Percentiles rank a stretch among this genome's conserved stretches.
These are phyloP conservation scores for Vigna angularis DNA, from an alignment of 306 rosid species.

Conservation along the genomic window DNA sequence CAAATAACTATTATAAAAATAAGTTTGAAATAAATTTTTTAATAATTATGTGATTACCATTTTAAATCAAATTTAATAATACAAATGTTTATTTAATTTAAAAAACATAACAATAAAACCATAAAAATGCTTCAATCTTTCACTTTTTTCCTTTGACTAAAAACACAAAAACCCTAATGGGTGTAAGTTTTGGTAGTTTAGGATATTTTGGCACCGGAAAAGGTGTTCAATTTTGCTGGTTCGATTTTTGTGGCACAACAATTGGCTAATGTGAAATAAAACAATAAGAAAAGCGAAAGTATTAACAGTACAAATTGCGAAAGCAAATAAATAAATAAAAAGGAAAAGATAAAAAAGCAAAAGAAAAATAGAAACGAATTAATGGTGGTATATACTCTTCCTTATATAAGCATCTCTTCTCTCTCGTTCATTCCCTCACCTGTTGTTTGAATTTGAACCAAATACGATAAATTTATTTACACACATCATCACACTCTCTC, in stretches of 20 bases:
- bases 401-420: constrained; percentile 38
- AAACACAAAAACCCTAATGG: too few relatives aligned
- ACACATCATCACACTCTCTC: neutral
- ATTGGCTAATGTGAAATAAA: neutral
- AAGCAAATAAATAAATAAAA: neutral
- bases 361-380: neutral
- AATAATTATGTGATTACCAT: too few relatives aligned
- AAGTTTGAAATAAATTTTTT: too few relatives aligned
- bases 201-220: neutral
- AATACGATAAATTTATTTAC: neutral
- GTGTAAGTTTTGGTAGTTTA: neutral
- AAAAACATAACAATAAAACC: too few relatives aligned
- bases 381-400: constrained; percentile 47
- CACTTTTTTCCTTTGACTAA: too few relatives aligned
- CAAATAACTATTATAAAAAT: too few relatives aligned
- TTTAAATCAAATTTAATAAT: too few relatives aligned
- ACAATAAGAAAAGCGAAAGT: neutral
- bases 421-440: neutral
- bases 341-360: too few relatives aligned
- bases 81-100: too few relatives aligned
- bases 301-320: neutral
- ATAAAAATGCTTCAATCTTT: too few relatives aligned
- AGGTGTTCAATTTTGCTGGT: neutral
- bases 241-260: neutral
- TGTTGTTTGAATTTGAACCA: constrained; percentile 10